Conservation (phyloP, 2,329 filamentous ascomycete species). For the Neonectria hederae region DNA sequence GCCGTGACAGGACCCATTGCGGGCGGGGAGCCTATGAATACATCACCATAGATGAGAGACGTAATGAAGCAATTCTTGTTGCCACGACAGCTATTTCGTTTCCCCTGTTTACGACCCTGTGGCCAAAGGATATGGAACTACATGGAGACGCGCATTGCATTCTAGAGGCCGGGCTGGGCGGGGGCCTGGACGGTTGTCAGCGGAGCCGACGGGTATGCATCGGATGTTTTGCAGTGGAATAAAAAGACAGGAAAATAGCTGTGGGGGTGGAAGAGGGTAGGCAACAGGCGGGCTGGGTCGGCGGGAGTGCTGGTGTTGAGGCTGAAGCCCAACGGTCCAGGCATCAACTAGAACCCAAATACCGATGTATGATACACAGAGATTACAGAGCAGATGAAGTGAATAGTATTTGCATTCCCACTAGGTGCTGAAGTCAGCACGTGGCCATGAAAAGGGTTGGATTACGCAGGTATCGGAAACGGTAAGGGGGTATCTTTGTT, state of each 20-base stretch:
- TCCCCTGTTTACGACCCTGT: slow-evolving; percentile 32
- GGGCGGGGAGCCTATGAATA: slow-evolving; percentile 70
- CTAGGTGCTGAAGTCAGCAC: slow-evolving; percentile 28
- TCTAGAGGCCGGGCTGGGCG: slow-evolving; percentile 30
- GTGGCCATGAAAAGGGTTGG: background rate
- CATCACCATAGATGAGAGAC: slow-evolving; percentile 67
- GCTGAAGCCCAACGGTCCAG: slow-evolving; percentile 24
- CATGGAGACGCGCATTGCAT: slow-evolving; percentile 35
- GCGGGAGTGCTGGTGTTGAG: slow-evolving; percentile 17
- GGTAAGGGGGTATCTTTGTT: slow-evolving; percentile 27
- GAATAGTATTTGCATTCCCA: slow-evolving; percentile 35
- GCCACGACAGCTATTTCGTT: slow-evolving; percentile 36
- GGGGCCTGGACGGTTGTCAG: slow-evolving; percentile 9
- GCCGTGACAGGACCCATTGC: slow-evolving; percentile 57
- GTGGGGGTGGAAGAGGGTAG: slow-evolving; percentile 2
- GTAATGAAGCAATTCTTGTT: slow-evolving; percentile 66
- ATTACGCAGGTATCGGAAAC: background rate
- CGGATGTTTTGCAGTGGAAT: slow-evolving; percentile 6
- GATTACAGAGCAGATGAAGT: slow-evolving; percentile 33
- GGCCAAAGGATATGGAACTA: slow-evolving; percentile 29
- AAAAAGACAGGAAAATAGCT: slow-evolving; percentile 16
- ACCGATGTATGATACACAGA: slow-evolving; percentile 41
- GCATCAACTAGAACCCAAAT: slow-evolving; percentile 31
- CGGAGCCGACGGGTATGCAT: slow-evolving; percentile 11
- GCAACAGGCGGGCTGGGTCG: slow-evolving; percentile 20